Conservation (phyloP, 257 asterid genomes). For the Nyctanthes arbortristis region DNA sequence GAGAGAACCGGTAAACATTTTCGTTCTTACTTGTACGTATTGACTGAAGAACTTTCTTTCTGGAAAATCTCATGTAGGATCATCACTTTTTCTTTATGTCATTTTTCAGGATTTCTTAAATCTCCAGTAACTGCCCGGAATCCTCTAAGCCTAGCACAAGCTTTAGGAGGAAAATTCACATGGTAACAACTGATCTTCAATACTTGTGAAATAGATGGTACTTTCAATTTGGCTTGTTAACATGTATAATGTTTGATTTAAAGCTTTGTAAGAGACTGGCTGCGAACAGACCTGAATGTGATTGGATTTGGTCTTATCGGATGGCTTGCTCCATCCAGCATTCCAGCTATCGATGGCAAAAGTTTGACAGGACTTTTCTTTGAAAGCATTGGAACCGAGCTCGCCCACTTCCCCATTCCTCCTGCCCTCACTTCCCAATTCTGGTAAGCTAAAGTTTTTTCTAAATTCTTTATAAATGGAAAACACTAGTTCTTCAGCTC, state of each 20-base stretch:
- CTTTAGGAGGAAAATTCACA: constrained; percentile 72
- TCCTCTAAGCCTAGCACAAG: constrained; percentile 61
- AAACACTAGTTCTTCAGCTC: no score
- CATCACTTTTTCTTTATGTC: background rate
- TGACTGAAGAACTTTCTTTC: no score
- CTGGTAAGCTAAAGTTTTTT: no score
- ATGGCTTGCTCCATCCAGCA: constrained; percentile 92
- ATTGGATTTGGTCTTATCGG: constrained; percentile 94
- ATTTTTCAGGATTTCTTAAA: constrained; percentile 50
- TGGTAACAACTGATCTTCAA: constrained; percentile 45
- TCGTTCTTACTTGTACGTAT: no score
- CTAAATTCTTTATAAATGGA: no score
- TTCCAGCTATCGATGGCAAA: constrained; percentile 75
- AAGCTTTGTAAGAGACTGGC: constrained; percentile 85
- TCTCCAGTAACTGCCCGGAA: constrained; percentile 63
- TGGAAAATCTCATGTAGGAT: background rate
- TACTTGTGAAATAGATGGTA: background rate
- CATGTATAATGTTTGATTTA: constrained; percentile 8
- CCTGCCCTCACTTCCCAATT: constrained; percentile 81
- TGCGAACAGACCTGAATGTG: constrained; percentile 83
- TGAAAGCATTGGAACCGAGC: constrained; percentile 85
- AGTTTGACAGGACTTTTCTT: constrained; percentile 88
- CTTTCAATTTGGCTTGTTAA: background rate
- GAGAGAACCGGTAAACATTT: no score
- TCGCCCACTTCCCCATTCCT: constrained; percentile 79